phyloP scores from a whole-genome alignment of 257 asterid species.

The Solanum lignicaule region DNA sequence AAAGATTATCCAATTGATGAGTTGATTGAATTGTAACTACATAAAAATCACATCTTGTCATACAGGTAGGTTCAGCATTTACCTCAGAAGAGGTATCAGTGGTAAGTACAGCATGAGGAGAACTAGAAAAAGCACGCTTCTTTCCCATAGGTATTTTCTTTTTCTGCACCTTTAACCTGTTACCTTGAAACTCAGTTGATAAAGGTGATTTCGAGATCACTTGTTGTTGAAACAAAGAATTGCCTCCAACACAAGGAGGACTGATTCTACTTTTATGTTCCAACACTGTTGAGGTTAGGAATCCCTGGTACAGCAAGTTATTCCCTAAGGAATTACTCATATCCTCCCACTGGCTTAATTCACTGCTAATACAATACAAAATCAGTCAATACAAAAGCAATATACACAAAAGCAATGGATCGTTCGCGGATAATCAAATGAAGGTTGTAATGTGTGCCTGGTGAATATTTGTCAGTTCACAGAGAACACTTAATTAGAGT shows the following conservation, averaged over 20 bases:
- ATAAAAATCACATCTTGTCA: not conserved
- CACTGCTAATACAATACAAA: constrained; percentile 2
- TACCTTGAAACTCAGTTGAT: constrained; percentile 49
- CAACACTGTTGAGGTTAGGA: constrained; percentile 41
- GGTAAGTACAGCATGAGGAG: constrained; percentile 57
- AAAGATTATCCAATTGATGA: not conserved
- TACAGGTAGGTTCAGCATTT: not conserved
- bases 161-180: constrained; percentile 30
- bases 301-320: constrained; percentile 66
- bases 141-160: constrained; percentile 48
- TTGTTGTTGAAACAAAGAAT: constrained; percentile 53
- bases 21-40: not conserved
- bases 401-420: not conserved
- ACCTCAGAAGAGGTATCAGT: constrained; percentile 58
- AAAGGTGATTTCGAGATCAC: constrained; percentile 54
- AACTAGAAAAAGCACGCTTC: constrained; percentile 19
- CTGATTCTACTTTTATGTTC: constrained; percentile 56
- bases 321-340: constrained; percentile 80
- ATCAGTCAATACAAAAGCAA: not conserved
- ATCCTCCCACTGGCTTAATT: constrained; percentile 6
- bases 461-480: not conserved
- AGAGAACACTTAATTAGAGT: not conserved
- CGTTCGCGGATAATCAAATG: not conserved
- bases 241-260: constrained; percentile 51
- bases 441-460: not conserved